Evolutionary conservation across 768 basidiomycete species (phyloP), one percentile per base, ranked within the genome.

Genomic region (Boletus reticuloceps): DNA sequence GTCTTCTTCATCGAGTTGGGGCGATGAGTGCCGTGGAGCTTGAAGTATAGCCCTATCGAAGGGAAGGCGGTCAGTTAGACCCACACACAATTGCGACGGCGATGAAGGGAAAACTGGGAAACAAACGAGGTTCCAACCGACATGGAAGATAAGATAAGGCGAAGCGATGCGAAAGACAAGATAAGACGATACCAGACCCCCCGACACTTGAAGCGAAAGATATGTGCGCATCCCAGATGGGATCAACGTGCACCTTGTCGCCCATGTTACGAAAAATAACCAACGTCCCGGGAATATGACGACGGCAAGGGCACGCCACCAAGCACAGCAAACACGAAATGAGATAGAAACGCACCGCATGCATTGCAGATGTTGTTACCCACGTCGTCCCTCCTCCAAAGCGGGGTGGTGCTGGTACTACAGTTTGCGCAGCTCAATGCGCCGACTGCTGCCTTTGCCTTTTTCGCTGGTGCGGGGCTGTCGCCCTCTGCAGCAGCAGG

Each of bases 1-100:
- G 92, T 90, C 79, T 98, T 98, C 75, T 97, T 98, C 94, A 99
- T 96, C 58, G 94, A 92, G 60, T 94, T 95, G 38, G 97, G 97
- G 37, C 97, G 85, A 65, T 98, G 94, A 3, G 91, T 92, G 46
- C 94, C 94, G 76, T 99, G 97, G 13, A 99, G 82, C 74, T 99
- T 98, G 81, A 93, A 97, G 76, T 98, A 99, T 10, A 99, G 82
- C 53, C 96, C 96, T 98, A 66, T 50, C 50, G 55, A 60, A 61
- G 56, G 40, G 48, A 58, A 54, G 50, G 43, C 11, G 38, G 50
- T 70, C 56, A 66, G 62, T 31, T 34, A 44, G 54, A 45, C 44
- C 40, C 25, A 40, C 16, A 22, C 39, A 11, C 27, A 29, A 29
- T 29, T 29, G 12, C n/a, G 41, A 53, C 29, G 58, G 54, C 25